Evolutionary conservation across 2,329 filamentous ascomycete species (phyloP).

Genomic region (Uncinocarpus reesii): DNA sequence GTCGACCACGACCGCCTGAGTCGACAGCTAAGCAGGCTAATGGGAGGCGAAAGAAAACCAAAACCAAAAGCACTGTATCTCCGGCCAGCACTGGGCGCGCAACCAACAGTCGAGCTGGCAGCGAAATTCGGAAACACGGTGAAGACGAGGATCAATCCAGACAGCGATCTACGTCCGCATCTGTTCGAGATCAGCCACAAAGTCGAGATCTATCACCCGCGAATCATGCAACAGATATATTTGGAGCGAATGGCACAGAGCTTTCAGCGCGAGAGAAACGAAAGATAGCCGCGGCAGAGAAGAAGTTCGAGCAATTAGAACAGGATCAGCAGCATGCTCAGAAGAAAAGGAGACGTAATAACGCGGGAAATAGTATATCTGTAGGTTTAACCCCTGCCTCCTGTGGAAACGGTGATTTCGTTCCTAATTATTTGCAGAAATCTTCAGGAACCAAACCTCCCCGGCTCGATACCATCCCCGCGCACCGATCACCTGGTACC

Average conservation of each 20-base stretch:
- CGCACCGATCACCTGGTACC: conserved; percentile 30
- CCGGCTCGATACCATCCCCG: conserved; percentile 22
- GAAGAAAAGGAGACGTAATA: conserved; percentile 42
- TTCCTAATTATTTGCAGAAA: not conserved
- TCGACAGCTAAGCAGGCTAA: conserved; percentile 33
- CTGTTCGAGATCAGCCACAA: conserved; percentile 44
- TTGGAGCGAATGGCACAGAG: conserved; percentile 38
- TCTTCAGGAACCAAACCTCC: conserved; percentile 9
- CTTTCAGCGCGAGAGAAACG: conserved; percentile 53
- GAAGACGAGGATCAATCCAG: conserved; percentile 50
- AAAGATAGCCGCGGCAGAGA: conserved; percentile 53
- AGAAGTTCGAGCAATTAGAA: conserved; percentile 52
- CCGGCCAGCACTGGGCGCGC: conserved; percentile 44
- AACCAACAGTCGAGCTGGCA: conserved; percentile 49
- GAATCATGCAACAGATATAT: conserved; percentile 37
- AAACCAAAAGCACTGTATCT: conserved; percentile 40
- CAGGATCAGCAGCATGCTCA: conserved; percentile 41
- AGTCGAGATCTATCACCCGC: conserved; percentile 55
- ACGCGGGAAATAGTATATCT: not conserved
- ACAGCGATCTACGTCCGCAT: conserved; percentile 48
- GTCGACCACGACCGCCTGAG: conserved; percentile 27
- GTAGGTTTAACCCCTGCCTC: not conserved
- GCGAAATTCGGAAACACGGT: conserved; percentile 43
- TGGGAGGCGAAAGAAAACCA: conserved; percentile 41
- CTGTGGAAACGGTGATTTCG: not conserved